Conservation (phyloP, 2,329 filamentous ascomycete genomes). For the Fusarium agapanthi region DNA sequence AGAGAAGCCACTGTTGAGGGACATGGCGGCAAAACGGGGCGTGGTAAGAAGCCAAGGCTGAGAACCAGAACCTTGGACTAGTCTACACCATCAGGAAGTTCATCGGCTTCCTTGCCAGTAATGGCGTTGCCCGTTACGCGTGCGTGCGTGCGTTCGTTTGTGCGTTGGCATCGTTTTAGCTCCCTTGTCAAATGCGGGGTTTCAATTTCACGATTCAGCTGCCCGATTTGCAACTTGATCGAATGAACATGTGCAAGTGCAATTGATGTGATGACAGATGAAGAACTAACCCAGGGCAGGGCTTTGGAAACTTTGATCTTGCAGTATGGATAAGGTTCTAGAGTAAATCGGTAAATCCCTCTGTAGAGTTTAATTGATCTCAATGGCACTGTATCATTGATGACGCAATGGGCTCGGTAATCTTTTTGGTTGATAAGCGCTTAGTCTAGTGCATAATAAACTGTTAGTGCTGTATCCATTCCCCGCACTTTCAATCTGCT, state of each 20-base stretch:
- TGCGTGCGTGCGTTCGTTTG: background rate
- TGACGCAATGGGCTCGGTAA: background rate
- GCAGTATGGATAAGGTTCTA: background rate
- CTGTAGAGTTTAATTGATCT: background rate
- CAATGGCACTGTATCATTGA: background rate
- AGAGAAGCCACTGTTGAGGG: background rate
- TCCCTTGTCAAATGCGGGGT: background rate
- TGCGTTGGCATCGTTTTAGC: background rate
- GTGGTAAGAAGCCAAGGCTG: background rate
- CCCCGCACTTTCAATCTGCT: accelerated
- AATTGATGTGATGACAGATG: background rate
- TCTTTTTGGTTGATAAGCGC: too few species aligned
- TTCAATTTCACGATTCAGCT: background rate
- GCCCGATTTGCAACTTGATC: background rate
- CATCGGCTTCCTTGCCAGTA: background rate
- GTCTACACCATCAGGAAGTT: background rate
- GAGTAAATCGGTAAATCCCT: background rate
- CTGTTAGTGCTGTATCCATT: accelerated
- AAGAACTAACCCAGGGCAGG: background rate
- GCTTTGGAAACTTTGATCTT: background rate
- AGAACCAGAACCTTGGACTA: background rate
- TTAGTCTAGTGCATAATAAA: accelerated
- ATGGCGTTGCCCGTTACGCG: background rate
- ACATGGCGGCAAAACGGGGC: background rate
- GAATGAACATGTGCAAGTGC: background rate